These are phyloP conservation scores for Colletotrichum gloeosporioides DNA, from an alignment of 2,329 filamentous ascomycete genomes.

Conservation along the genomic window DNA sequence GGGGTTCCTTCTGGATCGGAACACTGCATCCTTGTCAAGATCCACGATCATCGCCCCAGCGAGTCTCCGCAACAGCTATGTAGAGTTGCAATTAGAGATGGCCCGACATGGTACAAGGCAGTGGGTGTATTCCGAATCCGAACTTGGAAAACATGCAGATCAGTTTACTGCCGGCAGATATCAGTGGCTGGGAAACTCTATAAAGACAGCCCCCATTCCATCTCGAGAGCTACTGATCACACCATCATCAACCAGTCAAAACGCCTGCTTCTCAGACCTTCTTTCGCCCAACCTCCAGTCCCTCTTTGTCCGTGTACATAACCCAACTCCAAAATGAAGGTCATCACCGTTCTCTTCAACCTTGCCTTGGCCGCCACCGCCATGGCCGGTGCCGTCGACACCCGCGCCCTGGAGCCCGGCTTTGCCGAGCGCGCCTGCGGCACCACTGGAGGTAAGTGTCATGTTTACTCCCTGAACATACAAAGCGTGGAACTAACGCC, in stretches of 20 bases:
- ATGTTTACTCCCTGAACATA: background rate
- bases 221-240: background rate
- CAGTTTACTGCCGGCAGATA: background rate
- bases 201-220: background rate
- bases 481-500: background rate
- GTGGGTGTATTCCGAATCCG: background rate
- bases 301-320: background rate
- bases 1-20: background rate
- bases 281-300: background rate
- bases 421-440: background rate
- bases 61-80: background rate
- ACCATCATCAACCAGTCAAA: background rate
- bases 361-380: background rate
- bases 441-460: background rate
- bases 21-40: background rate
- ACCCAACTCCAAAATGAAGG: background rate
- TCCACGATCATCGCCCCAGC: background rate
- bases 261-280: background rate
- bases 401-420: background rate
- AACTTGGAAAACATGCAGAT: background rate
- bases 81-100: background rate
- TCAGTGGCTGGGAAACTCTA: background rate
- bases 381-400: background rate
- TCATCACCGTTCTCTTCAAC: background rate
- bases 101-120: background rate